These are phyloP conservation scores for Aspergillus versicolor DNA, from an alignment of 2,329 filamentous ascomycete genomes.

Conservation along the genomic window DNA sequence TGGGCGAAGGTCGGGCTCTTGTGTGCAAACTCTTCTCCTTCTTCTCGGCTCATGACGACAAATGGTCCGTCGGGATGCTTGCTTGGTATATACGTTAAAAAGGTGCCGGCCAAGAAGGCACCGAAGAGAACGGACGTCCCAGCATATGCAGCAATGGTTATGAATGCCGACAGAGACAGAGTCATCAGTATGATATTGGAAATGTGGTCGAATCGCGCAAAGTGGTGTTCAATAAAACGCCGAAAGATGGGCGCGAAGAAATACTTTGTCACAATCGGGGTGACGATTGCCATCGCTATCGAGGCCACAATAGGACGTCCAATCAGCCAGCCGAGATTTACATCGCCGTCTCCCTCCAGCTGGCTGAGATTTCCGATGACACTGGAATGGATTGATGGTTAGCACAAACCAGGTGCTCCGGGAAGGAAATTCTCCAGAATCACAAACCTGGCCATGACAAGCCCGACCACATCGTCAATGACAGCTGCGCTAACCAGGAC, in stretches of 20 bases:
- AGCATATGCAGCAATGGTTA: slow-evolving; percentile 35
- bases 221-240: slow-evolving; percentile 32
- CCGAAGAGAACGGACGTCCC: slow-evolving; percentile 42
- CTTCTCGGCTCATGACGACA: slow-evolving; percentile 33
- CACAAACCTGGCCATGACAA: slow-evolving; percentile 36
- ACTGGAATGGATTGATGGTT: slow-evolving; percentile 10
- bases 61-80: slow-evolving; percentile 38
- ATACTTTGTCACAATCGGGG: slow-evolving; percentile 38
- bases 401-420: no score
- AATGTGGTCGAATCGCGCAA: slow-evolving; percentile 34
- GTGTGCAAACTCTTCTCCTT: slow-evolving; percentile 30
- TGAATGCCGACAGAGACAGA: slow-evolving; percentile 31
- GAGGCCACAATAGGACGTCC: slow-evolving; percentile 42
- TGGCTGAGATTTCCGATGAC: slow-evolving; percentile 34
- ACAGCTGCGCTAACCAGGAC: slow-evolving; percentile 49
- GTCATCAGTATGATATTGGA: slow-evolving; percentile 38
- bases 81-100: slow-evolving; percentile 38
- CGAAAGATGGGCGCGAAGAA: slow-evolving; percentile 40
- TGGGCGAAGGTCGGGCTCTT: slow-evolving; percentile 41
- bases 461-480: slow-evolving; percentile 48
- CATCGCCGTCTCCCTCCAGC: slow-evolving; percentile 17
- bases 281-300: slow-evolving; percentile 35
- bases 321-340: slow-evolving; percentile 39
- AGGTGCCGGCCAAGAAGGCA: slow-evolving; percentile 36
- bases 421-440: no score